A percentile compares a stretch with the other conserved stretches of the same genome.
phyloP scores from a whole-genome alignment of 306 rosid genomes.

The Gleditsia sinensis region DNA sequence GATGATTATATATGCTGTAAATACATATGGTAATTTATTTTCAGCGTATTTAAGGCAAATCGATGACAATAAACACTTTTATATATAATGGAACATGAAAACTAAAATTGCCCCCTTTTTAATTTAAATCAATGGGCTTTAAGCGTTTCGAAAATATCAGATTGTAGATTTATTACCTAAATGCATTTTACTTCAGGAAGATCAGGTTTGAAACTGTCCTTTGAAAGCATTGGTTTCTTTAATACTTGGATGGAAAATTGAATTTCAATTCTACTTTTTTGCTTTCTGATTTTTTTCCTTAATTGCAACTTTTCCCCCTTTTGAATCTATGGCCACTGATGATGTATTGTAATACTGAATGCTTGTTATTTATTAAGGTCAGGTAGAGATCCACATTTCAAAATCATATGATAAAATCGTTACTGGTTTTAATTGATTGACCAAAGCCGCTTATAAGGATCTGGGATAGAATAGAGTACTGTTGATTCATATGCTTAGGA shows the following conservation, averaged over 20 bases:
- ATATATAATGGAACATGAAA: neutral
- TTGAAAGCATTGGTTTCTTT: neutral
- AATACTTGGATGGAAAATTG: neutral
- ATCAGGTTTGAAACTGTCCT: neutral
- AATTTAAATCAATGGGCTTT: too few relatives aligned
- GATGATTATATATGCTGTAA: neutral
- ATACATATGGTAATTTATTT: neutral
- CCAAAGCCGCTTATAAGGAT: neutral
- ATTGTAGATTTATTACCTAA: neutral
- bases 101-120: too few relatives aligned
- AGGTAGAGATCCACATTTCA: neutral
- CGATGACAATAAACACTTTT: neutral
- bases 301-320: too few relatives aligned
- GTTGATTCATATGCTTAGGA: neutral
- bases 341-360: neutral
- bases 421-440: neutral
- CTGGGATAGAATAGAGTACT: neutral
- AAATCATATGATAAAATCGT: neutral
- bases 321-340: neutral
- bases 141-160: too few relatives aligned
- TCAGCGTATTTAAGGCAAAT: neutral
- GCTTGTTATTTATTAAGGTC: neutral
- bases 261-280: too few relatives aligned
- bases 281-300: too few relatives aligned
- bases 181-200: neutral